These are phyloP conservation scores for Lepidium campestre DNA, from an alignment of 441 rosid species.

Conservation along the genomic window DNA sequence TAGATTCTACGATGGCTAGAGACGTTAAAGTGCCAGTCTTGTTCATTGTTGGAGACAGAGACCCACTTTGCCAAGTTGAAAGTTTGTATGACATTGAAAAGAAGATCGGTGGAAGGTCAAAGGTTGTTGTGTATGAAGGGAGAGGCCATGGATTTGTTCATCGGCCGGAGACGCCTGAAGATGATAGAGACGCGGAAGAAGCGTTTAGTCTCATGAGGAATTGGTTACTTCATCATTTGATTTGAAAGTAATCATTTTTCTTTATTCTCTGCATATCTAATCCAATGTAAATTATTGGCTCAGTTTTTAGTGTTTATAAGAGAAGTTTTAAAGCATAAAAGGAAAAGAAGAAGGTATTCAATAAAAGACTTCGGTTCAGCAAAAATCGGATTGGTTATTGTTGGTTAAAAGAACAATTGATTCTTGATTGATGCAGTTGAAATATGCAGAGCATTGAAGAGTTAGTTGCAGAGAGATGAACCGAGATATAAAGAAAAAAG, in stretches of 20 bases:
- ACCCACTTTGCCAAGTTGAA: slow-evolving; percentile 55
- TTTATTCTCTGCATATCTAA: neutral
- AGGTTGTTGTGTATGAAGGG: slow-evolving; percentile 48
- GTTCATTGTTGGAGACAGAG: slow-evolving; percentile 64
- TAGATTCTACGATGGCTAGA: slow-evolving; percentile 39
- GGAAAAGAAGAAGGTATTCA: too few species aligned
- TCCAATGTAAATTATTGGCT: too few species aligned
- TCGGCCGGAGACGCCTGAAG: slow-evolving; percentile 63
- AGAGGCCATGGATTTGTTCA: slow-evolving; percentile 80
- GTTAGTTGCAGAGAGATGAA: too few species aligned
- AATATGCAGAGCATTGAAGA: too few species aligned
- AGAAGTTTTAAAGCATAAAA: too few species aligned
- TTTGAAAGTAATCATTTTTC: neutral
- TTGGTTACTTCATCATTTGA: slow-evolving; percentile 58
- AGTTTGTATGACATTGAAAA: slow-evolving; percentile 38
- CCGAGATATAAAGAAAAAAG: too few species aligned
- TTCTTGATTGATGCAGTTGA: too few species aligned
- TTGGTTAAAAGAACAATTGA: too few species aligned
- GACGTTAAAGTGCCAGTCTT: slow-evolving; percentile 59
- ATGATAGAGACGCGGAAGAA: slow-evolving; percentile 73
- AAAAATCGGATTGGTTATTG: too few species aligned
- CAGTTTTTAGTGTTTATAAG: too few species aligned
- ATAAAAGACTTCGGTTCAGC: too few species aligned
- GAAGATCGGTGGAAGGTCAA: slow-evolving; percentile 44
- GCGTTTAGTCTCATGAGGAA: slow-evolving; percentile 58